Evolutionary conservation across 306 rosid genomes (phyloP).

Genomic region (Quercus berberidifolia): DNA sequence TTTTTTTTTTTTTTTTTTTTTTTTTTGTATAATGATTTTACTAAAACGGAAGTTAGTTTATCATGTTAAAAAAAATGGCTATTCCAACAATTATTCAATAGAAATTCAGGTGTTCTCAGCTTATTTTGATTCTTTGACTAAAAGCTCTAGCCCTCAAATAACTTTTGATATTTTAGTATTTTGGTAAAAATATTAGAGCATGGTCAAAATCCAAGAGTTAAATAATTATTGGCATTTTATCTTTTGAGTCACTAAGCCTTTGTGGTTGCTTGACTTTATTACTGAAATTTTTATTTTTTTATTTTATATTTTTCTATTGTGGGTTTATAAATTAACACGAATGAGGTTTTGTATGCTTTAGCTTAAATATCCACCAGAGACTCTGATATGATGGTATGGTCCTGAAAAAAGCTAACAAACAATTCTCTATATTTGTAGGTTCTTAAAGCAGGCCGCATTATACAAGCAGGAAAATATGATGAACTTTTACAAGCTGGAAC

Average conservation of each 20-base stretch:
- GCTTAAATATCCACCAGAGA: background rate
- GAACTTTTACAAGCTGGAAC: conserved; percentile 97
- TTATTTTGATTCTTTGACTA: background rate
- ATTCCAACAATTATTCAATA: background rate
- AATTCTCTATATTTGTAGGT: conserved; percentile 50
- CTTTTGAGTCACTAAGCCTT: background rate
- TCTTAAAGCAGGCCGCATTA: conserved; percentile 82
- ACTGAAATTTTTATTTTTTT: background rate
- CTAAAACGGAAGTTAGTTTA: background rate
- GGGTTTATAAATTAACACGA: background rate
- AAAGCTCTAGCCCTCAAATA: background rate
- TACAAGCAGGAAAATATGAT: conserved; percentile 94
- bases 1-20: background rate
- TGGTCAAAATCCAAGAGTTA: background rate
- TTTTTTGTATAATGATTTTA: background rate
- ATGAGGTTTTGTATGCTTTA: background rate
- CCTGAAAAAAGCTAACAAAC: conserved; percentile 16
- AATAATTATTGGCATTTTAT: background rate
- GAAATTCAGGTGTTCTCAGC: background rate
- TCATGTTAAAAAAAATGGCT: background rate
- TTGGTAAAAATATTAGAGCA: background rate
- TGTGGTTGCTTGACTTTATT: background rate
- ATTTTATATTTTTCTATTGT: background rate
- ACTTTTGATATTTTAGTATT: background rate
- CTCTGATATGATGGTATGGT: conserved; percentile 7